A percentile compares a stretch with the other conserved stretches of the same genome.
Conservation (phyloP, 2,329 filamentous ascomycete genomes). For the Aspergillus versicolor region DNA sequence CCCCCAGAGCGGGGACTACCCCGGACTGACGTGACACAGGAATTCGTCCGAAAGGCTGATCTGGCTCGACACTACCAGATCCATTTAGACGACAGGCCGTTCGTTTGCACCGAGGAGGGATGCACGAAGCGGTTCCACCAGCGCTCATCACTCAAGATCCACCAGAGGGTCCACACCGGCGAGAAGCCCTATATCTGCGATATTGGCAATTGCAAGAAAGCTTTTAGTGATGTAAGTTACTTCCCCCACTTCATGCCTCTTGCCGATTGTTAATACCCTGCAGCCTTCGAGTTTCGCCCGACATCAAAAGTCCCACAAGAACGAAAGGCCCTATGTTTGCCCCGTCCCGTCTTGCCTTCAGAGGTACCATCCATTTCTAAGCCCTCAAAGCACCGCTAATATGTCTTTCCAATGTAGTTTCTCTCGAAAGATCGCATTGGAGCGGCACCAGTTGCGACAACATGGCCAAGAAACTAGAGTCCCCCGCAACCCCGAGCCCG, state of each 20-base stretch:
- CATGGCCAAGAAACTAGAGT: not conserved
- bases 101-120: not conserved
- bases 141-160: not conserved
- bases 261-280: accelerated
- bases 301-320: not conserved
- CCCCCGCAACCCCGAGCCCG: too few species aligned
- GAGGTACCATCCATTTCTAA: not conserved
- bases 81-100: not conserved
- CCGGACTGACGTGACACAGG: not conserved
- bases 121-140: not conserved
- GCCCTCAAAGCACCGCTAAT: not conserved
- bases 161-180: not conserved
- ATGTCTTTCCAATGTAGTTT: not conserved
- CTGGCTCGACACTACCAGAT: not conserved
- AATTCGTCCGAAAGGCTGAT: not conserved
- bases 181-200: not conserved
- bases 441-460: not conserved
- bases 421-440: not conserved
- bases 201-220: not conserved
- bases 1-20: too few species aligned
- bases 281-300: not conserved
- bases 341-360: not conserved
- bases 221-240: not conserved
- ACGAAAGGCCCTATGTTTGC: not conserved
- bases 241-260: not conserved